Base-by-base conservation (phyloP, 2,329 filamentous ascomycete species). In the Botrytis byssoidea region DNA sequence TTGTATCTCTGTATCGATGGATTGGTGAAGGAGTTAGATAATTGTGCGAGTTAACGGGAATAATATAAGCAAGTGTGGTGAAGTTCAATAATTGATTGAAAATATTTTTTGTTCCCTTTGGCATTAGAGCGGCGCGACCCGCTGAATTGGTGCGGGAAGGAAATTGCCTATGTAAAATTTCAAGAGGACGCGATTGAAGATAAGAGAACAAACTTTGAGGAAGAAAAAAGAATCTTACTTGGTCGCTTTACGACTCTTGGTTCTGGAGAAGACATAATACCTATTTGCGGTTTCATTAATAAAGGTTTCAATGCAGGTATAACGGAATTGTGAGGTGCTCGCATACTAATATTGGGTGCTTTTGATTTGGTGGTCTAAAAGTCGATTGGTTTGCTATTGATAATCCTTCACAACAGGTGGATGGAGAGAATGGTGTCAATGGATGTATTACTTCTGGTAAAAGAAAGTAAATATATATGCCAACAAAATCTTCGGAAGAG, bases 171-270 rank as follows among this genome's bases (percentile, higher is more conserved):
- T 32, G 42, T 40, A 48, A 57, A 59, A 46, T 68, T 48, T 68
- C 18, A 64, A 29, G 46, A 60, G 44, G 42, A 29, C 42, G n/a
- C 18, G 48, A 51, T 12, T 20, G 32, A 55, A 44, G 60, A 42
- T 22, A 71, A n/a, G 12, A 37, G 32, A 42, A 57, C 46, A 35
- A 55, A 40, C 32, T 18, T 55, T 3, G 18, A 14, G 16, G 16
- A 42, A 32, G 35, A 65, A 37, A 51, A 73, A 37, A 57, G 46
- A n/a, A 59, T 76, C 80, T 79, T 79, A 81, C 80, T 80, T 77
- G 76, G 77, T 65, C 80, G 76, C 75, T 81, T 81, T 14, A 80
- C 75, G 25, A 74, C 75, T 46, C 79, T 72, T 60, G 51, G 75
- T 66, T 79, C 77, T 73, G 78, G 76, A 51, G 79, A 79, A 66